These are phyloP conservation scores for Suillus lakei DNA, from an alignment of 768 basidiomycete genomes.

Conservation along the genomic window DNA sequence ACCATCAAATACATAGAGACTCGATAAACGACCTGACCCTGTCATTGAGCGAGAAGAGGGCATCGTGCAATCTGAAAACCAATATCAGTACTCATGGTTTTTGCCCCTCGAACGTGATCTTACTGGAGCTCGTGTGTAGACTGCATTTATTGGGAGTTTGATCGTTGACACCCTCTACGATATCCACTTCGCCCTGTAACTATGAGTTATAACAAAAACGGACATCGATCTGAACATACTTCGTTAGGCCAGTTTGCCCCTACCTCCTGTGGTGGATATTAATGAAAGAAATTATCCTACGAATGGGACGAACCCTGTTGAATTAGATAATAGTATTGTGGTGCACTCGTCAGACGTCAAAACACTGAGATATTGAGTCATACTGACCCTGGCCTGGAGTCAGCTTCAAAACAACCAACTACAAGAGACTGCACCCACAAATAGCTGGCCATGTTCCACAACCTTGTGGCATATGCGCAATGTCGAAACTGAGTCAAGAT, in stretches of 20 bases:
- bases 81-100: not conserved
- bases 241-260: conserved; percentile 25
- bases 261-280: conserved; percentile 25
- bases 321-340: not conserved
- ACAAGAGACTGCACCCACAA: conserved; percentile 28
- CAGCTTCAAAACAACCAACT: conserved; percentile 2
- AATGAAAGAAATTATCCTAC: not conserved
- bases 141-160: conserved; percentile 32
- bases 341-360: conserved; percentile 9
- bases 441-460: conserved; percentile 45
- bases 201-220: conserved; percentile 1
- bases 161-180: conserved; percentile 39
- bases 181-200: conserved; percentile 35
- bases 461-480: conserved; percentile 42
- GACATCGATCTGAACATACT: conserved; percentile 4
- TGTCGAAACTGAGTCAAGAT: conserved; percentile 34
- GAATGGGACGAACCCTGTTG: conserved; percentile 27
- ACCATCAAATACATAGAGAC: not conserved
- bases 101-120: not conserved
- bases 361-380: not conserved
- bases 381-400: conserved; percentile 29
- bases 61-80: conserved; percentile 34
- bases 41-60: conserved; percentile 31
- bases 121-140: conserved; percentile 30
- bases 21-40: conserved; percentile 27